Evolutionary conservation across 2,329 filamentous ascomycete species (phyloP).

Genomic region (Fusarium pininemorale): DNA sequence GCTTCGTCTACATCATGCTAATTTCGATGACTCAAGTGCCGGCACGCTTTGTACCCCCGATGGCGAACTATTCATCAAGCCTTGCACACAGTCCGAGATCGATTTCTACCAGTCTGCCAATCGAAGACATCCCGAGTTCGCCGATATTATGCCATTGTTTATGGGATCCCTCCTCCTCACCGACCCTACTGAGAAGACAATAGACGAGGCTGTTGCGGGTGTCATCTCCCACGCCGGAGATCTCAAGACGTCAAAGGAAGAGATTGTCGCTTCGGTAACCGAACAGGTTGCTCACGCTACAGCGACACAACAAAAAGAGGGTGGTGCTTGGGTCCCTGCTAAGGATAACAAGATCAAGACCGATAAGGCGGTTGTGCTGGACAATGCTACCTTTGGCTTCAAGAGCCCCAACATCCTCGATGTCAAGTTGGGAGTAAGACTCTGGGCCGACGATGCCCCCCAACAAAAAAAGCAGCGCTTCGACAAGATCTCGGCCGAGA

Average conservation of each 20-base stretch:
- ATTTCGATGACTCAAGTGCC: constrained; percentile 66
- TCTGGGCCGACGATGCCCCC: constrained; percentile 83
- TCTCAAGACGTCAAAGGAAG: constrained; percentile 46
- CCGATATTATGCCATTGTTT: constrained; percentile 83
- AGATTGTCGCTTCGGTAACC: constrained; percentile 46
- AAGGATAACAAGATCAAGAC: constrained; percentile 74
- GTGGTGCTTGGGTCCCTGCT: constrained; percentile 57
- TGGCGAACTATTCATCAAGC: constrained; percentile 91
- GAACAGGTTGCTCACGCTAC: constrained; percentile 44
- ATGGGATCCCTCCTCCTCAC: constrained; percentile 82
- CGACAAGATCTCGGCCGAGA: constrained; percentile 65
- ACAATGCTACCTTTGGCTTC: constrained; percentile 85
- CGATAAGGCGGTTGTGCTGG: constrained; percentile 81
- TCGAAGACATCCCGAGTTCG: constrained; percentile 75
- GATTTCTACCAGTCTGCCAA: constrained; percentile 84
- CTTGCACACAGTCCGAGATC: constrained; percentile 86
- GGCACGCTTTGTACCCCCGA: constrained; percentile 87
- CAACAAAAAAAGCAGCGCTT: constrained; percentile 68
- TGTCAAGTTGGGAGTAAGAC: constrained; percentile 84
- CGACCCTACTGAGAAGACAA: constrained; percentile 58
- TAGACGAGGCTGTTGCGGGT: constrained; percentile 59
- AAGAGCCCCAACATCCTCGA: constrained; percentile 89
- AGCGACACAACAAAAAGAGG: constrained; percentile 23
- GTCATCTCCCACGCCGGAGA: constrained; percentile 52
- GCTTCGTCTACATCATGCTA: constrained; percentile 14